These are phyloP conservation scores for Microbotryum saponariae DNA, from an alignment of 1,284 basidiomycete genomes.

Conservation along the genomic window DNA sequence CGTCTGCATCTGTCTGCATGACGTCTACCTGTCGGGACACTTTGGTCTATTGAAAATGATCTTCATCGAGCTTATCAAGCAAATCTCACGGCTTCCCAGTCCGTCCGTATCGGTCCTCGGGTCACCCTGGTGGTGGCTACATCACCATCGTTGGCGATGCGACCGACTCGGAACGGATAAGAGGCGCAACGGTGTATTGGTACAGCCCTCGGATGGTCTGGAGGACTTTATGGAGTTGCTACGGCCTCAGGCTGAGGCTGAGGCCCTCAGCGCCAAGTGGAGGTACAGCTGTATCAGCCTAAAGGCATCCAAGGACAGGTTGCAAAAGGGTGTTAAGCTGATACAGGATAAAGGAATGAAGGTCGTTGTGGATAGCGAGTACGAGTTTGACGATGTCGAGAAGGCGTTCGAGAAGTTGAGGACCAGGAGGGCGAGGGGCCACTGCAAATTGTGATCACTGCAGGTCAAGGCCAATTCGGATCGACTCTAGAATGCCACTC, in stretches of 20 bases:
- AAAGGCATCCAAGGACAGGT: conserved; percentile 20
- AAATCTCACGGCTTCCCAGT: no score
- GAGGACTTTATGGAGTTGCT: conserved; percentile 18
- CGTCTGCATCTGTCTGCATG: no score
- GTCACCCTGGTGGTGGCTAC: not conserved
- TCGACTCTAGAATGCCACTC: no score
- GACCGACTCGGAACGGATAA: conserved; percentile 22
- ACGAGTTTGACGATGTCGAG: conserved; percentile 51
- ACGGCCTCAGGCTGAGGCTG: conserved; percentile 6
- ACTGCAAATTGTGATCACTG: conserved; percentile 51
- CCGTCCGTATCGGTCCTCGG: no score
- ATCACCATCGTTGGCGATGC: conserved; percentile 30
- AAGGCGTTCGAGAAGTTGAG: conserved; percentile 57
- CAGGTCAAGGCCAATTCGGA: conserved; percentile 18
- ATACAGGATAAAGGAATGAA: conserved; percentile 42
- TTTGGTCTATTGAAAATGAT: no score
- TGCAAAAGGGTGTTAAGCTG: conserved; percentile 33
- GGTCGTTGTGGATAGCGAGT: conserved; percentile 56
- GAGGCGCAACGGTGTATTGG: conserved; percentile 35
- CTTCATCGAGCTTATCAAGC: no score
- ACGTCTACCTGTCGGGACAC: no score
- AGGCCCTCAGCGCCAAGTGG: not conserved
- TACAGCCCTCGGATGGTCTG: conserved; percentile 7
- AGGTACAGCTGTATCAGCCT: conserved; percentile 38
- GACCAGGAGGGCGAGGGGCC: conserved; percentile 54